Evolutionary conservation across 495 filamentous ascomycete species (phyloP).

Genomic region (Penicillium maclennaniae): DNA sequence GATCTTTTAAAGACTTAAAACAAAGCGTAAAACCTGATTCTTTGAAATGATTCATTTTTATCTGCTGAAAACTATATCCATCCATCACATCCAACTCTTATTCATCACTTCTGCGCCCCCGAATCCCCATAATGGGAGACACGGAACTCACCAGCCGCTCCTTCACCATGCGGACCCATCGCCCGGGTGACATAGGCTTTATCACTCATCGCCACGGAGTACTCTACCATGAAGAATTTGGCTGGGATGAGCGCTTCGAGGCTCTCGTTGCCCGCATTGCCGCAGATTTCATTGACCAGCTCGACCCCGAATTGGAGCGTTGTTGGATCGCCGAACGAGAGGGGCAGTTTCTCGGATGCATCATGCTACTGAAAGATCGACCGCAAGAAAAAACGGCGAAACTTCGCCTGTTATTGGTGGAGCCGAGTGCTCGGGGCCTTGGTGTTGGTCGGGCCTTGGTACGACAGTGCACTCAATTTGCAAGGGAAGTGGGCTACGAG

Average conservation of each 20-base stretch:
- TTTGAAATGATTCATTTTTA: not conserved
- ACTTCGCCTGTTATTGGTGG: conserved; percentile 26
- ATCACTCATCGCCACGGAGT: conserved; percentile 24
- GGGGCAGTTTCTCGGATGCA: conserved; percentile 20
- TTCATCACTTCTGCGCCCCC: too few relatives aligned
- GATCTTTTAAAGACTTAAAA: not conserved
- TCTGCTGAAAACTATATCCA: not conserved
- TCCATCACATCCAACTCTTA: not conserved
- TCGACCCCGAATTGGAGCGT: conserved; percentile 19
- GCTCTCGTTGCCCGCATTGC: conserved; percentile 20
- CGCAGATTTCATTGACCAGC: conserved; percentile 25
- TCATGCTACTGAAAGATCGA: conserved; percentile 29
- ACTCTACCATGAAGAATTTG: conserved; percentile 25
- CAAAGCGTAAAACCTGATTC: not conserved
- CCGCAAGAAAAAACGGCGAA: conserved; percentile 17
- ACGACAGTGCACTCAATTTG: conserved; percentile 23
- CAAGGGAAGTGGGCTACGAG: conserved; percentile 24
- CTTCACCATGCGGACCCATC: conserved; percentile 18
- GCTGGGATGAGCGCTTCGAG: conserved; percentile 24
- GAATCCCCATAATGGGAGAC: conserved; percentile 4
- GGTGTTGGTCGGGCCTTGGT: conserved; percentile 24
- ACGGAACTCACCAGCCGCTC: not conserved
- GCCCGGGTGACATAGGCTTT: conserved; percentile 27
- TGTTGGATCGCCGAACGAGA: conserved; percentile 33
- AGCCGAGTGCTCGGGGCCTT: conserved; percentile 25